A percentile compares a stretch with the other conserved stretches of the same genome.
These are phyloP conservation scores for Blepharisma japonicum DNA, from an alignment of 73 alveolate genomes.

Conservation along the genomic window DNA sequence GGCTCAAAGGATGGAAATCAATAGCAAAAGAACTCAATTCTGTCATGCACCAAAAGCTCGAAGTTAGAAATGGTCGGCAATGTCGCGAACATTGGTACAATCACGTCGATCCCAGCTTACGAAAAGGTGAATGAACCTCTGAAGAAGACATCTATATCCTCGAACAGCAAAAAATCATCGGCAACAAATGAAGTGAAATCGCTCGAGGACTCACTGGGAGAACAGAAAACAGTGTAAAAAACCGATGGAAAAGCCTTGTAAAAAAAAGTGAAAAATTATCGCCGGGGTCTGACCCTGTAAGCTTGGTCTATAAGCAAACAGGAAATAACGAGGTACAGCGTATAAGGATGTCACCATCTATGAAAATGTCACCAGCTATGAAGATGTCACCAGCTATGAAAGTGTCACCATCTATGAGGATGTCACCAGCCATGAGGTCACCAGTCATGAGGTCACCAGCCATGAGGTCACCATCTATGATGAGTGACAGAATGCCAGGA, in stretches of 20 bases:
- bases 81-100: conserved; percentile 84
- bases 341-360: no score
- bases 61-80: conserved; percentile 58
- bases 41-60: background rate
- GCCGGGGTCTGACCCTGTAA: no score
- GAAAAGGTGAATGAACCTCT: conserved; percentile 55
- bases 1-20: background rate
- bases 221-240: background rate
- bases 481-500: no score
- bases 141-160: background rate
- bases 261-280: background rate
- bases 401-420: no score
- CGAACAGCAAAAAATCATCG: background rate
- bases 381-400: no score
- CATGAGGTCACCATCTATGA: no score
- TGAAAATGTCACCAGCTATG: no score
- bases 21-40: conserved; percentile 5
- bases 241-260: background rate
- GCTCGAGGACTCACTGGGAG: background rate
- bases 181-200: conserved; percentile 11
- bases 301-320: no score
- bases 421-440: no score
- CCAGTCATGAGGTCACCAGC: no score
- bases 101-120: conserved; percentile 70
- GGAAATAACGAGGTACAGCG: no score